Evolutionary conservation across 805 yeast genomes (phyloP).

Genomic region (Candida arabinofermentans): DNA sequence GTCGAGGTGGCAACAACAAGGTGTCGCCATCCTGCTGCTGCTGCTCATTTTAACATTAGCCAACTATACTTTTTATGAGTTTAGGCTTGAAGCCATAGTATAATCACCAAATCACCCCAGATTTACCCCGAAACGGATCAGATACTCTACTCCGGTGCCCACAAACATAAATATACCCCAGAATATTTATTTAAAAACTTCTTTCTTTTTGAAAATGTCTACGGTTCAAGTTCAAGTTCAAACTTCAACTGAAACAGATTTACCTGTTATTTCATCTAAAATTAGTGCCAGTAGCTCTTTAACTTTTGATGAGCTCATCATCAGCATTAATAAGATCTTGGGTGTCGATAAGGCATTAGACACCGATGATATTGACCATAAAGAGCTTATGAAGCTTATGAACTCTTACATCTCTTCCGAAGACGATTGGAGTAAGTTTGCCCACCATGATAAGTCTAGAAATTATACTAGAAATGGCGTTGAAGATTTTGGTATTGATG

Average conservation of each 20-base stretch:
- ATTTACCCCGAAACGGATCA: no score
- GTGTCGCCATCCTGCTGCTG: no score
- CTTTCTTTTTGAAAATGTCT: background rate
- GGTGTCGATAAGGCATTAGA: conserved; percentile 29
- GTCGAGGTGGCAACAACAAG: no score
- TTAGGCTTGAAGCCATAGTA: no score
- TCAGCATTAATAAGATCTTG: conserved; percentile 30
- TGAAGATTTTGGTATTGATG: conserved; percentile 64
- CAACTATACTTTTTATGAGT: no score
- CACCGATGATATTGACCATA: conserved; percentile 50
- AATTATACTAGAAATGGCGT: conserved; percentile 71
- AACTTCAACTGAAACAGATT: background rate
- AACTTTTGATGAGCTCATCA: conserved; percentile 30
- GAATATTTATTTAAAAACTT: no score
- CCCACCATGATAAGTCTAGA: conserved; percentile 46
- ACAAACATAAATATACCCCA: no score
- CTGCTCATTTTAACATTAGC: no score
- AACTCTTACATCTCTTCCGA: conserved; percentile 43
- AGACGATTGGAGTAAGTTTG: conserved; percentile 56
- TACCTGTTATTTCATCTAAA: conserved; percentile 1
- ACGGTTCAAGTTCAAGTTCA: background rate
- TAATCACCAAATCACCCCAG: no score
- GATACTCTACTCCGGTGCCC: no score
- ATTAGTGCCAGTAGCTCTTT: conserved; percentile 2
- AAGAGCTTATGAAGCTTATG: conserved; percentile 42